A percentile compares a stretch with the other conserved stretches of the same genome.
Conservation (phyloP, 805 yeast genomes). For the Candida nitratophila region DNA sequence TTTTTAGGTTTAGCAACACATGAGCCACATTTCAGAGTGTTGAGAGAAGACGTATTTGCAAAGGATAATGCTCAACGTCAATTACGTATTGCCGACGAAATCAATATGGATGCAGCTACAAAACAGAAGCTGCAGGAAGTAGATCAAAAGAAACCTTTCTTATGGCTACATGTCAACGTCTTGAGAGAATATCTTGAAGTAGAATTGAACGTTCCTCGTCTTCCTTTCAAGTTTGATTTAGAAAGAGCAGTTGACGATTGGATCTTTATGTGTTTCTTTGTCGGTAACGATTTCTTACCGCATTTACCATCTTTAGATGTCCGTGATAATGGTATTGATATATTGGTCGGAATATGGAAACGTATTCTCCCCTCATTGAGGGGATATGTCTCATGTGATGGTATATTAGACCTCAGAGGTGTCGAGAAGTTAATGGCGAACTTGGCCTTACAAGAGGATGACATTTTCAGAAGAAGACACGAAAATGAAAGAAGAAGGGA, state of each 20-base stretch:
- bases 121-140: constrained; percentile 31
- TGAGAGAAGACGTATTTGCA: constrained; percentile 95
- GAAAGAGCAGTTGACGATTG: constrained; percentile 98
- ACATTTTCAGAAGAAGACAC: constrained; percentile 63
- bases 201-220: constrained; percentile 66
- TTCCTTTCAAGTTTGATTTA: constrained; percentile 71
- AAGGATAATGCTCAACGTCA: constrained; percentile 44
- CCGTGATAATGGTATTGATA: constrained; percentile 88
- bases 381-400: constrained; percentile 87
- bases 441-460: constrained; percentile 69
- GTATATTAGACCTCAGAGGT: constrained; percentile 64
- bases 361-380: constrained; percentile 54
- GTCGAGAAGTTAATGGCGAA: constrained; percentile 65
- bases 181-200: constrained; percentile 81
- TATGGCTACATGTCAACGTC: constrained; percentile 88
- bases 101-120: constrained; percentile 58
- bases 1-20: constrained; percentile 95
- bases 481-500: constrained; percentile 64
- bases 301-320: constrained; percentile 93
- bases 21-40: constrained; percentile 91
- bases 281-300: constrained; percentile 97
- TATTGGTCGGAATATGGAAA: constrained; percentile 79
- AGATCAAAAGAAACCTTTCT: constrained; percentile 69
- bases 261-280: constrained; percentile 98
- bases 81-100: constrained; percentile 39